These are phyloP conservation scores for Beta lomatogona DNA, from an alignment of 179 eudicot genomes.

Conservation along the genomic window DNA sequence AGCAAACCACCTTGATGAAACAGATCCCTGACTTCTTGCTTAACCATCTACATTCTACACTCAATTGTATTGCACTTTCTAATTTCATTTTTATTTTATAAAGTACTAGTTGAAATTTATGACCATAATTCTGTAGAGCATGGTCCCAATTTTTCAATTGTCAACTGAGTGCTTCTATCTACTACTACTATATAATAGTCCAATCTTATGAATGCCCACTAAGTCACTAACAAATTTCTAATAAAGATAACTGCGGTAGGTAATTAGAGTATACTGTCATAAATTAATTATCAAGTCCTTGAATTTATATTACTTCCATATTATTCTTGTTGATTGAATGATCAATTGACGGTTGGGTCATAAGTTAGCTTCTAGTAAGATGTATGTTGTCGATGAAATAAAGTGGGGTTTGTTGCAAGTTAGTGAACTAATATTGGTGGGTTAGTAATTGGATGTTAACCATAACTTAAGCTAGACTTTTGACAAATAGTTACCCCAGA, in stretches of 20 bases:
- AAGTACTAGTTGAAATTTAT: not conserved
- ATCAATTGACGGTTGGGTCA: not conserved
- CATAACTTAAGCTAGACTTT: not conserved
- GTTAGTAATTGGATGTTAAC: not conserved
- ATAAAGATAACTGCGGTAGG: constrained; percentile 15
- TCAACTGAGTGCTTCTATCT: not conserved
- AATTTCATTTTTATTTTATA: not conserved
- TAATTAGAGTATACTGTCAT: not conserved
- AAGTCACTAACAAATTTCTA: constrained; percentile 14
- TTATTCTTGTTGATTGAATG: constrained; percentile 2
- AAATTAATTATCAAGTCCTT: constrained; percentile 13
- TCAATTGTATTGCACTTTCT: not conserved
- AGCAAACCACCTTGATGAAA: constrained; percentile 26
- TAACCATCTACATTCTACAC: not conserved
- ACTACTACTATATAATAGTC: not conserved
- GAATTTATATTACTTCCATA: not conserved
- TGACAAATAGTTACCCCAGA: not conserved
- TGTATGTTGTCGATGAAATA: constrained; percentile 7
- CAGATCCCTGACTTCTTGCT: constrained; percentile 23
- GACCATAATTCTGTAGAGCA: constrained; percentile 1
- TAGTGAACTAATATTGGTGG: constrained; percentile 11
- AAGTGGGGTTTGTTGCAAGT: constrained; percentile 7
- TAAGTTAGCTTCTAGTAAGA: not conserved
- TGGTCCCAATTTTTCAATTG: constrained; percentile 13
- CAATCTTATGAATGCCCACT: constrained; percentile 12